Evolutionary conservation across 2,329 filamentous ascomycete genomes (phyloP).

Genomic region (Arthroderma uncinatum): DNA sequence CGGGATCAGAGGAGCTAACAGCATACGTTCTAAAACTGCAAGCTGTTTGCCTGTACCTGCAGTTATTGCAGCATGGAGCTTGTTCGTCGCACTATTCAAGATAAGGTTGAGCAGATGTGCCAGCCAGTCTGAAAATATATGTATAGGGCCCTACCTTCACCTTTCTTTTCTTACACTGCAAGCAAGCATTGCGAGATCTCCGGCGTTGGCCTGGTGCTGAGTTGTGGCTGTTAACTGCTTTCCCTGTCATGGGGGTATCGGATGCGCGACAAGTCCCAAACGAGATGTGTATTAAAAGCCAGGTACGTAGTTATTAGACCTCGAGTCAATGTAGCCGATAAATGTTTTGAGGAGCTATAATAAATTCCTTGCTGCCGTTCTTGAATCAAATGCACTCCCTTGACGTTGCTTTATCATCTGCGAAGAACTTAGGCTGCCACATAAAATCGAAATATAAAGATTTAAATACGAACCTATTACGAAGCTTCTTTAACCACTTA

Average conservation of each 20-base stretch:
- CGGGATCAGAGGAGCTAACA: background rate
- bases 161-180: constrained; percentile 15
- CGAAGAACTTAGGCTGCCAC: background rate
- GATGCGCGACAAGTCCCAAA: background rate
- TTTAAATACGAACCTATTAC: background rate
- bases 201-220: background rate
- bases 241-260: background rate
- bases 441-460: background rate
- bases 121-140: background rate
- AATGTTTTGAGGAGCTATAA: too few species aligned
- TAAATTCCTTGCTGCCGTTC: too few species aligned
- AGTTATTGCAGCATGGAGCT: constrained; percentile 14
- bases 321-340: too few species aligned
- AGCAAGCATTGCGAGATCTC: constrained; percentile 15
- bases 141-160: constrained; percentile 10
- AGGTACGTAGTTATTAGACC: too few species aligned
- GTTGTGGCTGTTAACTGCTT: background rate
- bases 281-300: too few species aligned
- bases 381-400: too few species aligned
- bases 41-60: constrained; percentile 9
- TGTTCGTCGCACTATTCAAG: constrained; percentile 14
- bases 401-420: too few species aligned
- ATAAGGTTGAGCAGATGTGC: background rate
- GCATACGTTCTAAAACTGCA: constrained; percentile 11
- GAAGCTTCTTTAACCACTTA: background rate